These are phyloP conservation scores for Fusarium odoratissimum DNA, from an alignment of 2,329 filamentous ascomycete genomes.

Conservation along the genomic window DNA sequence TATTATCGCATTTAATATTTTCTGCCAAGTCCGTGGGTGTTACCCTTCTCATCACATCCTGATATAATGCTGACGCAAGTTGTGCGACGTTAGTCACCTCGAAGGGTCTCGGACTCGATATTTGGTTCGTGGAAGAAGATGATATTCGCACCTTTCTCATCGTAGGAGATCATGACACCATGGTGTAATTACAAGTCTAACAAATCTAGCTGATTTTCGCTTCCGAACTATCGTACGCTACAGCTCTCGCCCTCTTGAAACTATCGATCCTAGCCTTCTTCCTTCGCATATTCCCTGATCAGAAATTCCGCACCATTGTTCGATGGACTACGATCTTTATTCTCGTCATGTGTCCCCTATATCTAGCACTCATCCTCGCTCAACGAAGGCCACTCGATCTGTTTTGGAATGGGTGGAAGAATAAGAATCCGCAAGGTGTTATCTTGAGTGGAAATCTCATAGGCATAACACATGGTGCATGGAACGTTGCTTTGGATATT, in stretches of 20 bases:
- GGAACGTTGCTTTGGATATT: constrained; percentile 11
- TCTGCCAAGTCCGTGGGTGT: not conserved
- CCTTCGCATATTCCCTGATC: constrained; percentile 5
- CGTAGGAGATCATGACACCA: not conserved
- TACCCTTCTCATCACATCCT: fast-evolving
- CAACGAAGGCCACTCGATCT: not conserved
- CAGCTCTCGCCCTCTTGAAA: not conserved
- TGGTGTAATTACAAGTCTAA: fast-evolving
- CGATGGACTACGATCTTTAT: not conserved
- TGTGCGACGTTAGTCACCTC: not conserved
- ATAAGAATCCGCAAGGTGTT: not conserved
- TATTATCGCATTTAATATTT: not conserved
- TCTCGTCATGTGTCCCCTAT: fast-evolving
- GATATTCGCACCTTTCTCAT: not conserved
- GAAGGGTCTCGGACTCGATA: not conserved
- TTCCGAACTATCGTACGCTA: not conserved
- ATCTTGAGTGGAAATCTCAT: not conserved
- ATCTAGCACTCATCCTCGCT: not conserved
- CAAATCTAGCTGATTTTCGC: not conserved
- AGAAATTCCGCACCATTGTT: not conserved
- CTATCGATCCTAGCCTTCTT: constrained; percentile 5
- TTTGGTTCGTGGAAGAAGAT: not conserved
- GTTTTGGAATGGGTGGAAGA: constrained; percentile 7
- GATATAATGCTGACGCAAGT: fast-evolving
- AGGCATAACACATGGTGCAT: not conserved